Conservation (phyloP, 2,329 filamentous ascomycete species). For the Venturia aucupariae region DNA sequence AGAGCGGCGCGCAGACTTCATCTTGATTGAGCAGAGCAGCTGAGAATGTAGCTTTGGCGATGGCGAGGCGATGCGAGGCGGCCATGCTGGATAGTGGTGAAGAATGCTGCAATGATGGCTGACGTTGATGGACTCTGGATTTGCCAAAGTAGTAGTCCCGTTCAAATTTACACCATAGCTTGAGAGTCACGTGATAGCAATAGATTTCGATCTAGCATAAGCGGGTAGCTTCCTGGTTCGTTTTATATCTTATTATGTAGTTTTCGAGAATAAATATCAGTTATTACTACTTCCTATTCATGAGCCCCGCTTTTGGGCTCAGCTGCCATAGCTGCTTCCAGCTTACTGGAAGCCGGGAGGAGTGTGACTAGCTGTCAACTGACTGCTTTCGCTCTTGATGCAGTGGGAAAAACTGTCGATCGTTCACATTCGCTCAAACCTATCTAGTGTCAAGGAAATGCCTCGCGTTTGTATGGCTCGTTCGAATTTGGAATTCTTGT, state of each 20-base stretch:
- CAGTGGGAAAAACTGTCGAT: not conserved
- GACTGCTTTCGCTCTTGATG: not conserved
- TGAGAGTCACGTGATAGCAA: not conserved
- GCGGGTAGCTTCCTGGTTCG: too few species aligned
- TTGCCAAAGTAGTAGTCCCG: too few species aligned
- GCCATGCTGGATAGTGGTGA: not conserved
- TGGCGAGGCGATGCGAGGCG: not conserved
- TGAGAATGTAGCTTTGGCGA: conserved; percentile 5
- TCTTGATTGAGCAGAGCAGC: conserved; percentile 2
- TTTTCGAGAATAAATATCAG: too few species aligned
- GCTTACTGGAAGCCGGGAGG: not conserved
- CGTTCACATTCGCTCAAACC: not conserved
- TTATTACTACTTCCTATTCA: too few species aligned
- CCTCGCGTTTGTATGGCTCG: not conserved
- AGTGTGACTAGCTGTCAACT: not conserved
- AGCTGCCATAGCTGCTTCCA: not conserved
- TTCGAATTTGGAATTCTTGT: too few species aligned
- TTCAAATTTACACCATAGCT: too few species aligned
- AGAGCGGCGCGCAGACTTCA: not conserved
- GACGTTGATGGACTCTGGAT: not conserved
- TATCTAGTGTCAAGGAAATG: not conserved
- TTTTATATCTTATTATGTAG: too few species aligned
- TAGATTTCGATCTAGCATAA: too few species aligned
- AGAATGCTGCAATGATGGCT: not conserved
- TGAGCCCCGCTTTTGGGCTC: too few species aligned